Percentiles rank a stretch among this genome's conserved stretches.
These are phyloP conservation scores for Posidonia australis DNA, from an alignment of 106 monocot genomes.

Conservation along the genomic window DNA sequence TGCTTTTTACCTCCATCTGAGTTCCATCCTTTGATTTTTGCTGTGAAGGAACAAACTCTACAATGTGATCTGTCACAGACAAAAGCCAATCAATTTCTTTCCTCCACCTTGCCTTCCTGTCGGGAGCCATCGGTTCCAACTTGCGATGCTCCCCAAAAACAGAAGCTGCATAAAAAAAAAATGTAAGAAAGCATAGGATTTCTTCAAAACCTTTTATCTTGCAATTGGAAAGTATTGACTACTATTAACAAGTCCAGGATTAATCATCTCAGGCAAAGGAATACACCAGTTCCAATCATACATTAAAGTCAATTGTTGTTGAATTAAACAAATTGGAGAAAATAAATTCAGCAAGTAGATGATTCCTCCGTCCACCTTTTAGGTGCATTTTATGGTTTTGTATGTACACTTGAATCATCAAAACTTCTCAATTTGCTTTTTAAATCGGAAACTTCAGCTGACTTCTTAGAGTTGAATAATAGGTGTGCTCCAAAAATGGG, in stretches of 20 bases:
- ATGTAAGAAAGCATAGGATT: not conserved
- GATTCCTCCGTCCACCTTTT: too few relatives aligned
- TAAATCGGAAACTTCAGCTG: not conserved
- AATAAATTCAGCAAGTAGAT: too few relatives aligned
- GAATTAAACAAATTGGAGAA: too few relatives aligned
- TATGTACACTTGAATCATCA: not conserved
- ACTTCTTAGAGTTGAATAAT: too few relatives aligned
- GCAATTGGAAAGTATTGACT: too few relatives aligned
- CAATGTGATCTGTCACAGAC: slow-evolving; percentile 72
- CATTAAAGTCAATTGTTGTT: too few relatives aligned
- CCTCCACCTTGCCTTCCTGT: slow-evolving; percentile 63
- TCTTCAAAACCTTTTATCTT: too few relatives aligned
- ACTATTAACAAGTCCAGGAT: too few relatives aligned
- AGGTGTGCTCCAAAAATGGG: too few relatives aligned
- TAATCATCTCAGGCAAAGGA: too few relatives aligned
- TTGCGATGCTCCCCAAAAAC: slow-evolving; percentile 54
- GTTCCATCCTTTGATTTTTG: slow-evolving; percentile 46
- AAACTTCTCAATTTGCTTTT: not conserved
- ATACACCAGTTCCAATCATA: too few relatives aligned
- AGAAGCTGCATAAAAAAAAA: slow-evolving; percentile 33
- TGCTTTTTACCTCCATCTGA: slow-evolving; percentile 48
- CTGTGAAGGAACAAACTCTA: slow-evolving; percentile 63
- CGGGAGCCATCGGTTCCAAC: slow-evolving; percentile 57
- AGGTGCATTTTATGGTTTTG: too few relatives aligned
- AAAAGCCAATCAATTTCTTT: slow-evolving; percentile 74